These are phyloP conservation scores for Lipomyces japonicus DNA, from an alignment of 805 yeast genomes.

Conservation along the genomic window DNA sequence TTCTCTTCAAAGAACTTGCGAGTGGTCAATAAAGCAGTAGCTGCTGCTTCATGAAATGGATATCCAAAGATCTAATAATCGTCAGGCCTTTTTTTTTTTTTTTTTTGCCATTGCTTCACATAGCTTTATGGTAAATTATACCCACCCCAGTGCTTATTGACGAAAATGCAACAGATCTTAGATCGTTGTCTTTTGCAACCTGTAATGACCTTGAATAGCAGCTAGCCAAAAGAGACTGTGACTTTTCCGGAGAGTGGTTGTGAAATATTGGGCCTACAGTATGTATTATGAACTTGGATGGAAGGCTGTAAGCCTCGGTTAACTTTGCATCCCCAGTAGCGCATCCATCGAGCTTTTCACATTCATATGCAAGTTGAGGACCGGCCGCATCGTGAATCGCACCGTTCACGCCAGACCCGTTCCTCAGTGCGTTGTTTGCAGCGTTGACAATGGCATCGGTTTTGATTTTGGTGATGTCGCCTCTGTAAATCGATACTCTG, in stretches of 20 bases:
- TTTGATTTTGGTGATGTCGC: conserved; percentile 19
- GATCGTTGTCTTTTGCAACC: conserved; percentile 14
- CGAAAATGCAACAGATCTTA: conserved; percentile 20
- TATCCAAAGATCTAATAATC: conserved; percentile 18
- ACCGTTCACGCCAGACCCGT: conserved; percentile 26
- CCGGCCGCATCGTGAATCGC: conserved; percentile 27
- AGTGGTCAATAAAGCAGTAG: conserved; percentile 11
- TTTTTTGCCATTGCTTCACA: too few relatives aligned
- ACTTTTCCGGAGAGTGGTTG: neutral
- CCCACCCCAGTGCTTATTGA: conserved; percentile 28
- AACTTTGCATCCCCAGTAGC: conserved; percentile 26
- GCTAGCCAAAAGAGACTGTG: conserved; percentile 6
- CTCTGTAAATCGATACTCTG: conserved; percentile 11
- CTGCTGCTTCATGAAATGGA: conserved; percentile 13
- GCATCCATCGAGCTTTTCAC: conserved; percentile 18
- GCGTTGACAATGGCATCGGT: conserved; percentile 28
- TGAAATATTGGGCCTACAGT: conserved; percentile 24
- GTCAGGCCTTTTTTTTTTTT: neutral
- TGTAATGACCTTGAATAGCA: conserved; percentile 14
- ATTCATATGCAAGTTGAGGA: conserved; percentile 13
- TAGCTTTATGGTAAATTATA: neutral
- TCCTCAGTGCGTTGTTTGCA: conserved; percentile 18
- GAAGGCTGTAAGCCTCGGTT: conserved; percentile 14
- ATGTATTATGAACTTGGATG: conserved; percentile 16
- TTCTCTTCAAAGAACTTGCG: conserved; percentile 14